Evolutionary conservation across 2,329 filamentous ascomycete genomes (phyloP).

Genomic region (Fonsecaea pedrosoi): DNA sequence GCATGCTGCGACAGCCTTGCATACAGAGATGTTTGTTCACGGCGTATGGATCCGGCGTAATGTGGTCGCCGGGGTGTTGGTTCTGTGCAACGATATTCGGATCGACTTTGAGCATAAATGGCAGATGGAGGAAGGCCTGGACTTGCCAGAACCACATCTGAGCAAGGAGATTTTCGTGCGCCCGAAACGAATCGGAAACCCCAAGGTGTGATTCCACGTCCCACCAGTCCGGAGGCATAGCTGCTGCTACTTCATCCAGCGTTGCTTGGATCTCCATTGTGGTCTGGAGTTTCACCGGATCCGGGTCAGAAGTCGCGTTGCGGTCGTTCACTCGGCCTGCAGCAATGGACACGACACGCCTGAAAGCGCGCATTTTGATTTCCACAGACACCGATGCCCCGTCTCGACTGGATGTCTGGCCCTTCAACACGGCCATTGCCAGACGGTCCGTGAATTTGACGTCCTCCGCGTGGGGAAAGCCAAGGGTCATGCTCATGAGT

Average conservation of each 20-base stretch:
- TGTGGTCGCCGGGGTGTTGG: background rate
- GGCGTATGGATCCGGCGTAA: slow-evolving; percentile 21
- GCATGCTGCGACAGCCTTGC: slow-evolving; percentile 32
- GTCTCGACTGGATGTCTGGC: slow-evolving; percentile 5
- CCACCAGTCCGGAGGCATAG: slow-evolving; percentile 38
- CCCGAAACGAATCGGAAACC: slow-evolving; percentile 20
- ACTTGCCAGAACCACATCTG: slow-evolving; percentile 40
- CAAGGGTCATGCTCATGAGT: slow-evolving; percentile 37
- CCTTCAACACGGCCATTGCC: slow-evolving; percentile 32
- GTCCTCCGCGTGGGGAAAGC: slow-evolving; percentile 36
- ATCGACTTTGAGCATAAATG: slow-evolving; percentile 33
- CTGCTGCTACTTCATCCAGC: slow-evolving; percentile 24
- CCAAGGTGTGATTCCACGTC: slow-evolving; percentile 26
- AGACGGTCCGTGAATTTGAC: slow-evolving; percentile 36
- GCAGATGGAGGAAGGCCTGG: slow-evolving; percentile 38
- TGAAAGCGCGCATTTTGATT: slow-evolving; percentile 37
- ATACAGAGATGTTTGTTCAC: slow-evolving; percentile 33
- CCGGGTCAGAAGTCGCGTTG: slow-evolving; percentile 27
- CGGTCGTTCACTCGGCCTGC: slow-evolving; percentile 36
- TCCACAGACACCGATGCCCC: slow-evolving; percentile 16
- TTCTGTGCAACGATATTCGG: background rate
- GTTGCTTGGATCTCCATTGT: slow-evolving; percentile 32
- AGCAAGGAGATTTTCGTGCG: slow-evolving; percentile 34
- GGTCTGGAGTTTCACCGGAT: slow-evolving; percentile 17
- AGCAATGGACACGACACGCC: slow-evolving; percentile 33